Percentiles rank a stretch among this genome's conserved stretches.
phyloP scores from a whole-genome alignment of 2,329 filamentous ascomycete species.

The Trichoderma aggressivum region DNA sequence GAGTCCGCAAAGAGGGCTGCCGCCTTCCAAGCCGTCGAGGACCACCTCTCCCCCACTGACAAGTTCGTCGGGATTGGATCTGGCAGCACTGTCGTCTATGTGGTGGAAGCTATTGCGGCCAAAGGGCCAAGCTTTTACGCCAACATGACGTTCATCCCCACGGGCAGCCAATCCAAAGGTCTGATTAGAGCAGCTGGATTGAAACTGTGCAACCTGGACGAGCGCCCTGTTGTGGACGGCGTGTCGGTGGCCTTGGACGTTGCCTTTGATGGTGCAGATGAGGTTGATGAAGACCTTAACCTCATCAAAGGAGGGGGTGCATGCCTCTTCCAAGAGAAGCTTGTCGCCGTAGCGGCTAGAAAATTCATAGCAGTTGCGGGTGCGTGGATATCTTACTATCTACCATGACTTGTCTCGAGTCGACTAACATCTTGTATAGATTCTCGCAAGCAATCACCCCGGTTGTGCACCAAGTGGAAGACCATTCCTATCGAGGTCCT shows the following conservation, averaged over 20 bases:
- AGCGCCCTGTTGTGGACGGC: slow-evolving; percentile 53
- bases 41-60: slow-evolving; percentile 63
- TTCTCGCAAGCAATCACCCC: slow-evolving; percentile 80
- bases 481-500: slow-evolving; percentile 91
- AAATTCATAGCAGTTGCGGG: slow-evolving; percentile 86
- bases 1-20: slow-evolving; percentile 74
- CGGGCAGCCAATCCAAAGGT: slow-evolving; percentile 84
- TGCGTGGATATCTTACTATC: slow-evolving; percentile 37
- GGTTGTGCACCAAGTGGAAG: slow-evolving; percentile 75
- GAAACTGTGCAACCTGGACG: slow-evolving; percentile 72
- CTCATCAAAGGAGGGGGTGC: slow-evolving; percentile 97
- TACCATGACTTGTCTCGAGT: background rate
- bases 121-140: slow-evolving; percentile 53
- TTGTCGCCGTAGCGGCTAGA: slow-evolving; percentile 79
- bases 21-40: slow-evolving; percentile 68
- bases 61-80: slow-evolving; percentile 75
- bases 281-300: slow-evolving; percentile 91
- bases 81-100: slow-evolving; percentile 78
- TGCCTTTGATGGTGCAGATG: slow-evolving; percentile 93
- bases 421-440: slow-evolving; percentile 46
- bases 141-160: slow-evolving; percentile 82
- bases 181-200: slow-evolving; percentile 79
- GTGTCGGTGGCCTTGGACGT: slow-evolving; percentile 66
- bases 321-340: slow-evolving; percentile 97
- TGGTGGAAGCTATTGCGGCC: slow-evolving; percentile 73